Evolutionary conservation across 1,284 basidiomycete genomes (phyloP).

Genomic region (Puccinia novopanici): DNA sequence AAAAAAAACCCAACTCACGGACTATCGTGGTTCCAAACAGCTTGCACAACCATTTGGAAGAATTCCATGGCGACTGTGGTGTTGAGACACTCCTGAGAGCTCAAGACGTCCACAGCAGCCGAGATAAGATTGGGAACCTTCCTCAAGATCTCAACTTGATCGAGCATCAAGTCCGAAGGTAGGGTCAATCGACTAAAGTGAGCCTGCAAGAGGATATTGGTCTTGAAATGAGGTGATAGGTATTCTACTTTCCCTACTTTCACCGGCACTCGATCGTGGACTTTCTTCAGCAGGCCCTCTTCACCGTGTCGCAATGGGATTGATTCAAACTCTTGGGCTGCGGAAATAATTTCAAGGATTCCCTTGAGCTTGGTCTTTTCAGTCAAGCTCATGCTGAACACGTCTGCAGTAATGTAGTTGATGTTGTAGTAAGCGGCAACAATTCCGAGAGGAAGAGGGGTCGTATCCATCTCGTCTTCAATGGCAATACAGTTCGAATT

Average conservation of each 20-base stretch:
- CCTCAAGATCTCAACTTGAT: slow-evolving; percentile 81
- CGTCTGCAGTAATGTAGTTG: slow-evolving; percentile 88
- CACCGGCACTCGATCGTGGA: slow-evolving; percentile 96
- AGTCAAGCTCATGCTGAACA: slow-evolving; percentile 92
- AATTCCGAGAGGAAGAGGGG: slow-evolving; percentile 89
- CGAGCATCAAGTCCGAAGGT: slow-evolving; percentile 87
- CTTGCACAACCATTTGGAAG: slow-evolving; percentile 99
- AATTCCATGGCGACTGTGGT: slow-evolving; percentile 97
- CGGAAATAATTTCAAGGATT: slow-evolving; percentile 90
- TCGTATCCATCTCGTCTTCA: slow-evolving; percentile 87
- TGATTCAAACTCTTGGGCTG: slow-evolving; percentile 91
- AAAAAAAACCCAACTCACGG: slow-evolving; percentile 50
- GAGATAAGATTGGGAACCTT: slow-evolving; percentile 73
- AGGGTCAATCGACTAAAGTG: slow-evolving; percentile 91
- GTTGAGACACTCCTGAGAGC: slow-evolving; percentile 88
- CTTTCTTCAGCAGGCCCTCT: slow-evolving; percentile 62
- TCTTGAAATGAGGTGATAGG: slow-evolving; percentile 95
- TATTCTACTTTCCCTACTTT: slow-evolving; percentile 75
- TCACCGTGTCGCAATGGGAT: slow-evolving; percentile 81
- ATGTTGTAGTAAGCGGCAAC: slow-evolving; percentile 93
- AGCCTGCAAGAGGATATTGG: slow-evolving; percentile 91
- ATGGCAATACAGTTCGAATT: slow-evolving; percentile 93
- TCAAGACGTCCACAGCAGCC: slow-evolving; percentile 97
- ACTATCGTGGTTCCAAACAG: slow-evolving; percentile 84
- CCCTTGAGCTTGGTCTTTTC: slow-evolving; percentile 97